Conservation (phyloP, 345 rosid species). For the Euclidium syriacum region DNA sequence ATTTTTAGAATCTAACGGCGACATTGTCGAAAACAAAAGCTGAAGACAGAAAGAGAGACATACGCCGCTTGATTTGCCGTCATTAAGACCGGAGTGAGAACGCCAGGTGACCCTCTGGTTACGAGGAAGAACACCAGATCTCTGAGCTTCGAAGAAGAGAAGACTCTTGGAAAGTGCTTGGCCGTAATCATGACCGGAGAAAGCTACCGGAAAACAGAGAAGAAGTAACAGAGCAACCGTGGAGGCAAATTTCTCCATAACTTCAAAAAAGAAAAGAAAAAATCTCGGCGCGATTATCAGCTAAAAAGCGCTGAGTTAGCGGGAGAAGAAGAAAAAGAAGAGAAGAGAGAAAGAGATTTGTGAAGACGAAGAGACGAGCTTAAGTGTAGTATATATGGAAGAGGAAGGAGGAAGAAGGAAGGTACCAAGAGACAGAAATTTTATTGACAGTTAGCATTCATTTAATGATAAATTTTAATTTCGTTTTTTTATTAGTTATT, state of each 20-base stretch:
- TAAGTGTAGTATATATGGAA: conserved; percentile 46
- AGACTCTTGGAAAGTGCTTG: conserved; percentile 93
- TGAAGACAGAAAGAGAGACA: conserved; percentile 18
- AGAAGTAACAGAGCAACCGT: conserved; percentile 48
- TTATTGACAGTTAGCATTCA: conserved; percentile 35
- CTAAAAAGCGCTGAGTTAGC: conserved; percentile 31
- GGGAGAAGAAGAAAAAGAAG: conserved; percentile 12
- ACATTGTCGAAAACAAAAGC: not conserved
- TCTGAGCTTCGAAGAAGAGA: conserved; percentile 96
- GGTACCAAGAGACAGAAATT: conserved; percentile 34
- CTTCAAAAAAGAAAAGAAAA: not conserved
- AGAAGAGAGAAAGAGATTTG: not conserved
- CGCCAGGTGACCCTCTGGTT: conserved; percentile 94
- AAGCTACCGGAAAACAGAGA: conserved; percentile 51
- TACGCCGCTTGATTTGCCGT: conserved; percentile 98
- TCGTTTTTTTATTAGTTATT: not conserved
- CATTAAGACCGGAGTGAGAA: conserved; percentile 77
- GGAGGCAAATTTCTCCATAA: conserved; percentile 25
- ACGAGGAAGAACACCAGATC: conserved; percentile 86
- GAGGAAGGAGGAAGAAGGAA: conserved; percentile 49
- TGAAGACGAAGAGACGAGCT: conserved; percentile 29
- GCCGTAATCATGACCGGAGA: conserved; percentile 83
- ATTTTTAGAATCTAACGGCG: too few species aligned
- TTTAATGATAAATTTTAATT: conserved; percentile 16
- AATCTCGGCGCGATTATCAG: conserved; percentile 40